A percentile compares a stretch with the other conserved stretches of the same genome.
Evolutionary conservation across 2,329 filamentous ascomycete genomes (phyloP).

Genomic region (Phaeophleospora eucalypticola): DNA sequence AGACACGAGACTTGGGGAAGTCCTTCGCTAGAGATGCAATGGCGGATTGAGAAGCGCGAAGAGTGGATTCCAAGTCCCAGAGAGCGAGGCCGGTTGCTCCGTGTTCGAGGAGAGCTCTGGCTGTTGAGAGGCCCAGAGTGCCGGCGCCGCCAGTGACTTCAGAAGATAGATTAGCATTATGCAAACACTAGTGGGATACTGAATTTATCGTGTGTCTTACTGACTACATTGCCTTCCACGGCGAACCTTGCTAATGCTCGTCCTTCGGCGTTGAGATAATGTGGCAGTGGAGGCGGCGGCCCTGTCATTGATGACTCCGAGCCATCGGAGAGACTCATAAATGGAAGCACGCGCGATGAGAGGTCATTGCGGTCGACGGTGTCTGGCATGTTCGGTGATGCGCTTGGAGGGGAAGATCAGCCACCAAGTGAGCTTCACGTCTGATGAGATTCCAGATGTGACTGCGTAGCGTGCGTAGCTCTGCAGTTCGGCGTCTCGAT

Average conservation of each 20-base stretch:
- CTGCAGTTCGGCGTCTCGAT: too few species aligned
- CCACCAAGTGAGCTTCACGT: too few species aligned
- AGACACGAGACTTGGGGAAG: conserved; percentile 54
- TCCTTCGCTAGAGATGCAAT: conserved; percentile 47
- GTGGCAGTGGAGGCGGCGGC: conserved; percentile 43
- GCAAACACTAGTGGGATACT: conserved; percentile 2
- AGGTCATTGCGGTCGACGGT: conserved; percentile 40
- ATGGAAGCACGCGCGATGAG: conserved; percentile 42
- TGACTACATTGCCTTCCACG: conserved; percentile 51
- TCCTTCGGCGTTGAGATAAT: conserved; percentile 39
- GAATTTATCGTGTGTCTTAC: conserved; percentile 34
- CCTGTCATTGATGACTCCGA: conserved; percentile 39
- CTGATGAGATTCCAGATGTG: too few species aligned
- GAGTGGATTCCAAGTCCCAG: conserved; percentile 53
- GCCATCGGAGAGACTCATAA: conserved; percentile 49
- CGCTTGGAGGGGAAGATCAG: too few species aligned
- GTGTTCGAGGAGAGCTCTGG: conserved; percentile 64
- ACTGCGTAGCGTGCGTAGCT: too few species aligned
- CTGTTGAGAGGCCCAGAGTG: conserved; percentile 56
- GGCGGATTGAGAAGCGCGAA: conserved; percentile 36
- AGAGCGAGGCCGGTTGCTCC: conserved; percentile 57
- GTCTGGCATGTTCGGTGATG: conserved; percentile 6
- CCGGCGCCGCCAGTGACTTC: conserved; percentile 64
- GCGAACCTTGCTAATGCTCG: conserved; percentile 48
- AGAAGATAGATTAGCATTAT: too few species aligned